Evolutionary conservation across 441 rosid species (phyloP).

Genomic region (Theobroma grandiflorum): DNA sequence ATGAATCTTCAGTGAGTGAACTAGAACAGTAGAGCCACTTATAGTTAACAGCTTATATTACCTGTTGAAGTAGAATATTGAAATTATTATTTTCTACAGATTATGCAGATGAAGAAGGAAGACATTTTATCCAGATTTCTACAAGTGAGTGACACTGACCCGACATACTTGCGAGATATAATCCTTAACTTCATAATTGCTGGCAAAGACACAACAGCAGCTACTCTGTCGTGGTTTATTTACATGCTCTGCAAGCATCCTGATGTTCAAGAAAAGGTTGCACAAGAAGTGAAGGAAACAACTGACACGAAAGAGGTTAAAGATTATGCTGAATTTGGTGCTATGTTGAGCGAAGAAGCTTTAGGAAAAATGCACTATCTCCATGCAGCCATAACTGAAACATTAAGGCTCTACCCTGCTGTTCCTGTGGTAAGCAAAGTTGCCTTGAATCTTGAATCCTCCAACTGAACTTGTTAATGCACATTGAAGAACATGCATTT

Average conservation of each 20-base stretch:
- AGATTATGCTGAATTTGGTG: conserved; percentile 28
- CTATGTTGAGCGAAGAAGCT: conserved; percentile 34
- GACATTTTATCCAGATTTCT: conserved; percentile 52
- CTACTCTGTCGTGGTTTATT: conserved; percentile 44
- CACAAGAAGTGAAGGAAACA: conserved; percentile 34
- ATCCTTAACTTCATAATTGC: conserved; percentile 43
- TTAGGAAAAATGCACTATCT: conserved; percentile 34
- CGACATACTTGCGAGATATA: conserved; percentile 42
- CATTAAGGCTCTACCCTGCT: conserved; percentile 48
- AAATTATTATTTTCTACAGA: not conserved
- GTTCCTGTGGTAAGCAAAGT: conserved; percentile 42
- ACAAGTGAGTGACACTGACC: conserved; percentile 36
- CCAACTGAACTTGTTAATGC: not conserved
- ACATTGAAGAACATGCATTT: not conserved
- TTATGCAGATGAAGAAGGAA: conserved; percentile 43
- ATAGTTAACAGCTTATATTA: too few relatives aligned
- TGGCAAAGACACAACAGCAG: conserved; percentile 50
- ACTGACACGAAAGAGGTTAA: conserved; percentile 9
- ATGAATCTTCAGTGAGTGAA: conserved; percentile 46
- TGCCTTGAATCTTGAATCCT: not conserved
- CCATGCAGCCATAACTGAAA: conserved; percentile 50
- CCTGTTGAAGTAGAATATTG: not conserved
- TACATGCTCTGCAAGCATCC: conserved; percentile 47
- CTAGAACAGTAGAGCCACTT: not conserved
- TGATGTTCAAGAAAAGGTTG: conserved; percentile 41